Percentiles rank a stretch among this genome's conserved stretches.
Evolutionary conservation across 805 yeast genomes (phyloP).

Genomic region (Suhomyces emberorum): DNA sequence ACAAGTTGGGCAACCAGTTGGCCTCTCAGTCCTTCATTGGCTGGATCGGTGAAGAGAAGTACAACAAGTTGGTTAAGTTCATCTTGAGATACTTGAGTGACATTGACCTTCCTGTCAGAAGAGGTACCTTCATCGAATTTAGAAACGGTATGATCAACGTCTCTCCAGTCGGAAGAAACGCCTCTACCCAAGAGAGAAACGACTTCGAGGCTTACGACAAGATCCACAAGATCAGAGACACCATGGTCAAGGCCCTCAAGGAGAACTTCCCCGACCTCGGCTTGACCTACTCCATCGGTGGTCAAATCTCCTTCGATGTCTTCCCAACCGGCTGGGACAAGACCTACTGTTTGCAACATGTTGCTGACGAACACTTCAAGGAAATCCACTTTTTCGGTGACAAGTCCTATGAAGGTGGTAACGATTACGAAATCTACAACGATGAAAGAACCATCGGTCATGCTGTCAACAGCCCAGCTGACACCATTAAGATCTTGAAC

Average conservation of each 20-base stretch:
- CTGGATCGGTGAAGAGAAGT: slow-evolving; percentile 95
- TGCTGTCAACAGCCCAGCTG: slow-evolving; percentile 84
- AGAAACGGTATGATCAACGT: slow-evolving; percentile 99
- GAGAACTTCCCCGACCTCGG: slow-evolving; percentile 78
- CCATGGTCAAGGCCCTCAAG: slow-evolving; percentile 80
- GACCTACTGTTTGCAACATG: slow-evolving; percentile 95
- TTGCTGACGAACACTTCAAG: slow-evolving; percentile 77
- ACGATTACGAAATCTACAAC: slow-evolving; percentile 93
- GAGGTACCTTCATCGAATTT: slow-evolving; percentile 98
- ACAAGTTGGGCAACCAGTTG: slow-evolving; percentile 81
- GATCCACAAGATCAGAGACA: slow-evolving; percentile 75
- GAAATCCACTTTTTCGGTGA: slow-evolving; percentile 98
- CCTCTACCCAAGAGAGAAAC: slow-evolving; percentile 88
- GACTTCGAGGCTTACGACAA: slow-evolving; percentile 87
- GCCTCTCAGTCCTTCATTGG: slow-evolving; percentile 91
- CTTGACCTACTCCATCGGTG: slow-evolving; percentile 96
- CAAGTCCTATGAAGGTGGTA: slow-evolving; percentile 95
- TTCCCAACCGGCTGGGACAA: slow-evolving; percentile 99
- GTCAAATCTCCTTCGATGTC: slow-evolving; percentile 98
- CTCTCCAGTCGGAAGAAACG: slow-evolving; percentile 98
- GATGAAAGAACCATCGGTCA: slow-evolving; percentile 96
- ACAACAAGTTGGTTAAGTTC: slow-evolving; percentile 84
- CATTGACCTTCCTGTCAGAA: slow-evolving; percentile 89
- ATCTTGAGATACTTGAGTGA: slow-evolving; percentile 80
- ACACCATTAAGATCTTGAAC: slow-evolving; percentile 80